A percentile compares a stretch with the other conserved stretches of the same genome.
Conservation (phyloP, 148 eudicot genomes). For the Pharnaceum exiguum region DNA sequence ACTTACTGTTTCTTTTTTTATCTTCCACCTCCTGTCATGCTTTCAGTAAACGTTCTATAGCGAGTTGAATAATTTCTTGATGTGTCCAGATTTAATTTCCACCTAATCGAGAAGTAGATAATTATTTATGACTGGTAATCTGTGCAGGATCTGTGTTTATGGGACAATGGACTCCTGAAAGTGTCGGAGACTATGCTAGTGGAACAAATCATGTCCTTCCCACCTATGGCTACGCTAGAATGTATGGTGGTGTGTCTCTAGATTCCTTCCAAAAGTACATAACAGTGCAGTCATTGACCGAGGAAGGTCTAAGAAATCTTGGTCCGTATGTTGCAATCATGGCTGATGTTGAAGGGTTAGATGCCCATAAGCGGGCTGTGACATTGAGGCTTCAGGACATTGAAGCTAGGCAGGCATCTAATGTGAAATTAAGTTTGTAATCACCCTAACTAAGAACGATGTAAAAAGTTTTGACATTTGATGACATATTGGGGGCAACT, state of each 20-base stretch:
- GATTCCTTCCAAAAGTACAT: slow-evolving; percentile 95
- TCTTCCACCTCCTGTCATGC: neutral
- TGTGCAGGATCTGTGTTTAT: slow-evolving; percentile 84
- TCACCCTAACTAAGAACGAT: neutral
- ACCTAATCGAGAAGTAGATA: neutral
- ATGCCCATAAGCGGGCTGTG: slow-evolving; percentile 92
- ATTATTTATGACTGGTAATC: neutral
- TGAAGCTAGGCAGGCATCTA: slow-evolving; percentile 47
- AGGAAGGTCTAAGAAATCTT: slow-evolving; percentile 78
- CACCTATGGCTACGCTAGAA: slow-evolving; percentile 91
- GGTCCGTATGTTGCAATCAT: slow-evolving; percentile 74
- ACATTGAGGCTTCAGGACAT: slow-evolving; percentile 88
- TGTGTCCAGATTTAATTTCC: neutral
- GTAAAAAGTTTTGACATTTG: too few species aligned
- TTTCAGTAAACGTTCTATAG: neutral
- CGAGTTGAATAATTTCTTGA: too few species aligned
- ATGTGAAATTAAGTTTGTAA: slow-evolving; percentile 8
- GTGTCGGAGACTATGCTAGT: slow-evolving; percentile 98
- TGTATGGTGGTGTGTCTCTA: slow-evolving; percentile 92
- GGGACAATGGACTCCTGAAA: slow-evolving; percentile 98
- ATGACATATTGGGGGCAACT: too few species aligned
- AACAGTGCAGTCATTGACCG: slow-evolving; percentile 89
- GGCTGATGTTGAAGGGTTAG: slow-evolving; percentile 96
- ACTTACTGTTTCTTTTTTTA: neutral
- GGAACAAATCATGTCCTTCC: slow-evolving; percentile 99